Evolutionary conservation across 2,329 filamentous ascomycete genomes (phyloP).

Genomic region (Metarhizium rileyi): DNA sequence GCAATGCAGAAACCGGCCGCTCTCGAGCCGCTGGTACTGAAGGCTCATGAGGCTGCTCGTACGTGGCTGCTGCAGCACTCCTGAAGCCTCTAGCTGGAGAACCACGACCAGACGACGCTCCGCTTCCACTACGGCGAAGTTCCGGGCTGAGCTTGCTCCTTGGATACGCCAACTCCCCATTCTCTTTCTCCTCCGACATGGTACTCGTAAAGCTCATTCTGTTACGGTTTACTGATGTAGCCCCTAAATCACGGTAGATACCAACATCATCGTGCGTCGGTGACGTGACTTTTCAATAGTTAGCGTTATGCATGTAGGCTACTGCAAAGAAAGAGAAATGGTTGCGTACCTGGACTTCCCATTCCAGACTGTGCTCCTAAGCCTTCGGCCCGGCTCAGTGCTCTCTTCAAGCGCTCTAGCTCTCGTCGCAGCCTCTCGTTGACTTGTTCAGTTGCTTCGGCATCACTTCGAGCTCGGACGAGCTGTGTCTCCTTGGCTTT

Average conservation of each 20-base stretch:
- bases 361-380: conserved; percentile 29
- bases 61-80: conserved; percentile 21
- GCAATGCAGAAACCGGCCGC: conserved; percentile 25
- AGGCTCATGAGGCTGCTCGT: conserved; percentile 25
- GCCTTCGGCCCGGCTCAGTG: conserved; percentile 55
- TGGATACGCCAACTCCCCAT: conserved; percentile 41
- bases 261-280: conserved; percentile 49
- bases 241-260: conserved; percentile 45
- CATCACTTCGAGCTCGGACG: conserved; percentile 81
- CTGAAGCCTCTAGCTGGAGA: conserved; percentile 50
- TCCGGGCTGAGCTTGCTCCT: conserved; percentile 48
- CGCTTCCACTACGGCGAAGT: conserved; percentile 39
- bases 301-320: conserved; percentile 2
- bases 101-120: conserved; percentile 44
- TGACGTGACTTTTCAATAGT: conserved; percentile 31
- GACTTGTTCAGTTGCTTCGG: conserved; percentile 76
- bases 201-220: conserved; percentile 55
- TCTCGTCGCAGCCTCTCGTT: conserved; percentile 79
- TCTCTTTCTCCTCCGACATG: conserved; percentile 70
- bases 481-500: conserved; percentile 98
- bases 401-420: conserved; percentile 86
- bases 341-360: conserved; percentile 25
- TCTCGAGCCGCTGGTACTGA: conserved; percentile 18
- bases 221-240: conserved; percentile 32
- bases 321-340: not conserved